A percentile compares a stretch with the other conserved stretches of the same genome.
Evolutionary conservation across 2,329 filamentous ascomycete species (phyloP).

Genomic region (Monosporascus sp.): DNA sequence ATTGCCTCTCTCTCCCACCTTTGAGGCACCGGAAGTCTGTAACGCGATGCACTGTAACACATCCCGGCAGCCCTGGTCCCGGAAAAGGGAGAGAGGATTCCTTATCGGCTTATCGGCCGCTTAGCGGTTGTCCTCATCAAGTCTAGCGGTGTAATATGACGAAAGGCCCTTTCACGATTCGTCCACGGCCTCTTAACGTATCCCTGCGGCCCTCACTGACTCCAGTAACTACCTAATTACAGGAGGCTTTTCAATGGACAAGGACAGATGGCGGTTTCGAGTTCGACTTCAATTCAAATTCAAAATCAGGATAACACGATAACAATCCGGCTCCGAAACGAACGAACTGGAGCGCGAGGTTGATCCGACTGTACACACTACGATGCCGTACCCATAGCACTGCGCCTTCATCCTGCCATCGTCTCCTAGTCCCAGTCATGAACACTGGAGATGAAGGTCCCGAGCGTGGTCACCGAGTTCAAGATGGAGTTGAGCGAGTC

Average conservation of each 20-base stretch:
- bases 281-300: neutral
- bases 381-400: constrained; percentile 24
- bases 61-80: neutral
- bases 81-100: neutral
- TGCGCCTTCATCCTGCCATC: constrained; percentile 16
- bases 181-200: neutral
- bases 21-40: neutral
- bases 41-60: neutral
- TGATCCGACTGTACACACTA: constrained; percentile 3
- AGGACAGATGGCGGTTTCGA: neutral
- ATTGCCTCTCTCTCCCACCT: neutral
- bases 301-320: neutral
- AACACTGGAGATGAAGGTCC: constrained; percentile 38
- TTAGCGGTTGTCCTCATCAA: neutral
- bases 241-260: neutral
- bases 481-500: constrained; percentile 69
- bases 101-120: neutral
- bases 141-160: neutral
- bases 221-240: neutral
- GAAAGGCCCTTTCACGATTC: neutral
- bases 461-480: constrained; percentile 47
- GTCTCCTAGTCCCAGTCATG: constrained; percentile 29
- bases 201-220: neutral
- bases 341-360: constrained; percentile 8
- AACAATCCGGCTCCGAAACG: constrained; percentile 8